Evolutionary conservation across 2,329 filamentous ascomycete genomes (phyloP).

Genomic region (Fusarium lyarnte): DNA sequence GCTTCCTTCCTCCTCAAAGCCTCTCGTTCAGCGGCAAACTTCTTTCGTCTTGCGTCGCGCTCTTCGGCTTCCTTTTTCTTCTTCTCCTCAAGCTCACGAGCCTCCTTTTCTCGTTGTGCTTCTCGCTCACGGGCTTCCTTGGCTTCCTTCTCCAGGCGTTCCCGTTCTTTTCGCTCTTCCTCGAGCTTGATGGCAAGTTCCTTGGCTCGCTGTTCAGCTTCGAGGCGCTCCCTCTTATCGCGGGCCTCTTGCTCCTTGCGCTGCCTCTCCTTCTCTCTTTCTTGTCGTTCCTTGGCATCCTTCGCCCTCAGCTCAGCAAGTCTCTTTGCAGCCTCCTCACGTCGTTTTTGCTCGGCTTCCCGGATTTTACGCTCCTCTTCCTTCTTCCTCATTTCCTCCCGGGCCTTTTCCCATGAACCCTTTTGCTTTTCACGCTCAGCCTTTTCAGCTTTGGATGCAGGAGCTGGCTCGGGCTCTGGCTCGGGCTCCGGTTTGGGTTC

Average conservation of each 20-base stretch:
- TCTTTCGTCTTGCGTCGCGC: slow-evolving; percentile 49
- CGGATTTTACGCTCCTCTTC: slow-evolving; percentile 71
- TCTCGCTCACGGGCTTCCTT: slow-evolving; percentile 50
- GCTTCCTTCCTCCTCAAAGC: slow-evolving; percentile 39
- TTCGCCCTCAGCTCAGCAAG: slow-evolving; percentile 66
- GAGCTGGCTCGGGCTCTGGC: slow-evolving; percentile 37
- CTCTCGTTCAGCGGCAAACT: slow-evolving; percentile 33
- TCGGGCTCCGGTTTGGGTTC: not conserved
- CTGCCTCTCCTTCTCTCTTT: slow-evolving; percentile 53
- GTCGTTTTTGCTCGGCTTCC: slow-evolving; percentile 69
- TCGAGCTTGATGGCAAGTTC: slow-evolving; percentile 51
- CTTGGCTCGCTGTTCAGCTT: slow-evolving; percentile 43
- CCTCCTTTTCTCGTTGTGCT: slow-evolving; percentile 57
- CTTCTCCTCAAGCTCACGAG: slow-evolving; percentile 30
- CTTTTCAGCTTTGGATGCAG: slow-evolving; percentile 5
- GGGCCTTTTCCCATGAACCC: slow-evolving; percentile 73
- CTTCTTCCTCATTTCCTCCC: slow-evolving; percentile 71
- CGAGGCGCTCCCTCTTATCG: slow-evolving; percentile 44
- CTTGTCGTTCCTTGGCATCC: slow-evolving; percentile 59
- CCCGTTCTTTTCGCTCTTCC: slow-evolving; percentile 51
- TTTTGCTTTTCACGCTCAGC: slow-evolving; percentile 50
- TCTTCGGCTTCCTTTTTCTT: slow-evolving; percentile 52
- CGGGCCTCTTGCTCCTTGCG: slow-evolving; percentile 48
- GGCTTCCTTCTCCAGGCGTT: slow-evolving; percentile 57
- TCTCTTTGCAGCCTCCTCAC: slow-evolving; percentile 63